These are phyloP conservation scores for Chlamydomonas sphaeroides DNA, from an alignment of 139 green algal genomes.

Conservation along the genomic window DNA sequence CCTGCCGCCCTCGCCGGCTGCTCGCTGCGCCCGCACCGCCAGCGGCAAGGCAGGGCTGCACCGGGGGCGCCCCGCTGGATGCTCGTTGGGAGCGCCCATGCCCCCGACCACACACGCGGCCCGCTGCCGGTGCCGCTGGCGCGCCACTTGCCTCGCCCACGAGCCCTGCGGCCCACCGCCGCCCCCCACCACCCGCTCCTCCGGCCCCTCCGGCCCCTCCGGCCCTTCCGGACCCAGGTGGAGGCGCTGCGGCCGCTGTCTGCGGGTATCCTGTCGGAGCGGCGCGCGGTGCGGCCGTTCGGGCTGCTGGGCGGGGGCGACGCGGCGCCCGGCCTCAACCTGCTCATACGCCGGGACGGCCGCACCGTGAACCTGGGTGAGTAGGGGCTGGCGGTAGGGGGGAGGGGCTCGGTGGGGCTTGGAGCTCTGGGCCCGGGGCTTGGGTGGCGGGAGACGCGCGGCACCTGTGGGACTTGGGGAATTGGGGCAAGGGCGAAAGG, in stretches of 20 bases:
- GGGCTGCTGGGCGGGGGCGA: conserved; percentile 80
- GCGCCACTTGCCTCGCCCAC: no score
- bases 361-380: conserved; percentile 75
- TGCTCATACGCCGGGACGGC: conserved; percentile 70
- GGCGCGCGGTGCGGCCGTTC: conserved; percentile 79
- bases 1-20: no score
- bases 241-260: conserved; percentile 89
- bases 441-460: background rate
- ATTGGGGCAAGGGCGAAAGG: background rate
- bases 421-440: background rate
- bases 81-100: no score
- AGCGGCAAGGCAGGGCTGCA: no score
- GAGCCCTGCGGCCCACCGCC: no score
- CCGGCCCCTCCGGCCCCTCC: no score
- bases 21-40: no score
- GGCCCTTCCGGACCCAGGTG: conserved; percentile 58
- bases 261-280: conserved; percentile 89
- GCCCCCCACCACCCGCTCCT: no score
- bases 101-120: background rate
- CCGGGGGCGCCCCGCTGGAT: no score
- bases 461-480: no score
- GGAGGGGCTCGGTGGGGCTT: background rate
- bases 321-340: conserved; percentile 78
- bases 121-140: no score
- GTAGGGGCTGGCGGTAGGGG: background rate